phyloP scores from a whole-genome alignment of 192 early-diverging fungal species.

The Coemansia brasiliensis region DNA sequence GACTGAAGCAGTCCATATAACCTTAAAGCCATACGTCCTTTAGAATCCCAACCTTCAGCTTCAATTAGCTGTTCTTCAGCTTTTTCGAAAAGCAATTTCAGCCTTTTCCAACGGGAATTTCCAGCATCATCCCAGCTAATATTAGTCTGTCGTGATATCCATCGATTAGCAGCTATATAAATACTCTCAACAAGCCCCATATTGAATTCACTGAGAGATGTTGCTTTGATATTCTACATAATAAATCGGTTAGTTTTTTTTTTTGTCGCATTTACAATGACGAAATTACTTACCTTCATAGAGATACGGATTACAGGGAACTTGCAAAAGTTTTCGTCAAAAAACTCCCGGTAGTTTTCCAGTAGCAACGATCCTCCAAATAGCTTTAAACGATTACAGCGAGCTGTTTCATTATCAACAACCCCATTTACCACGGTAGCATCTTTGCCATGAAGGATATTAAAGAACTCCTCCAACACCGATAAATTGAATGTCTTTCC shows the following conservation, averaged over 20 bases:
- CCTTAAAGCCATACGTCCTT: too few species aligned
- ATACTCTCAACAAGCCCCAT: background rate
- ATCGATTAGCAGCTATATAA: background rate
- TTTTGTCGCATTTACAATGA: background rate
- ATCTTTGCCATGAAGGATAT: constrained; percentile 2
- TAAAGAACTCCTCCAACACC: constrained; percentile 26
- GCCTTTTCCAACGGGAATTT: too few species aligned
- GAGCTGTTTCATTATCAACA: background rate
- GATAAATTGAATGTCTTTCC: constrained; percentile 26
- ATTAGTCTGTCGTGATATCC: background rate
- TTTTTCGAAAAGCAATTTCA: too few species aligned
- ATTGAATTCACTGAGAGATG: background rate
- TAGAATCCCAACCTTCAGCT: too few species aligned
- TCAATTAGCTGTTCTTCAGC: too few species aligned
- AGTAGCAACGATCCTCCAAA: background rate
- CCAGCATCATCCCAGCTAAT: too few species aligned
- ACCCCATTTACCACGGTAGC: background rate
- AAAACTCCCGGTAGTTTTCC: background rate
- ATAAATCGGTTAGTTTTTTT: background rate
- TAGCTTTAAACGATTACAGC: background rate
- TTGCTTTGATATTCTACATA: background rate
- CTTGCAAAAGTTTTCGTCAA: constrained; percentile 4
- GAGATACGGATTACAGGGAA: constrained; percentile 15
- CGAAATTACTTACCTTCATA: constrained; percentile 16
- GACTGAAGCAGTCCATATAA: too few species aligned